Evolutionary conservation across 208 protist genomes (phyloP).

Genomic region (Leishmania mexicana): DNA sequence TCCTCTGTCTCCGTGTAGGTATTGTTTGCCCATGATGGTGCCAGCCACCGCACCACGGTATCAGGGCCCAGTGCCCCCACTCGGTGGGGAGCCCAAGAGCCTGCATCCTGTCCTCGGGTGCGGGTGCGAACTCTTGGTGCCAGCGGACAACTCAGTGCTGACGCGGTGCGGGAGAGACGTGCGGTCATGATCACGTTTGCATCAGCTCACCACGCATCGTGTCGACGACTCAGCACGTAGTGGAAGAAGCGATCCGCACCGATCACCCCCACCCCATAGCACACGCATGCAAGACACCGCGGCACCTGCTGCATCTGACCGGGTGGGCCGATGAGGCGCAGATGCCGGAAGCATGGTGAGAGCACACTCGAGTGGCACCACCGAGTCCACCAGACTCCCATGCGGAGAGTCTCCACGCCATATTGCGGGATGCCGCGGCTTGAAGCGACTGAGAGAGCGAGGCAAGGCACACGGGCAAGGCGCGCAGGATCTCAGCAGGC

Average conservation of each 20-base stretch:
- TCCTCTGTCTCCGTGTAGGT: background rate
- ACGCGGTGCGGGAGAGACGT: background rate
- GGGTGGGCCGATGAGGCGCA: background rate
- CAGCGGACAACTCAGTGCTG: background rate
- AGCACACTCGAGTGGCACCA: background rate
- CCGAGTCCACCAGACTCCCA: background rate
- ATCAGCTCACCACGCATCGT: background rate
- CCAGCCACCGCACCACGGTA: background rate
- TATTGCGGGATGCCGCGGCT: background rate
- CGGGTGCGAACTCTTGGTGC: background rate
- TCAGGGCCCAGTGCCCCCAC: background rate
- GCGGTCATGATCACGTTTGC: background rate
- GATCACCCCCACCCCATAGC: background rate
- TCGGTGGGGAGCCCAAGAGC: background rate
- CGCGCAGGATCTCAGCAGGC: too few species aligned
- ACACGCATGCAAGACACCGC: background rate
- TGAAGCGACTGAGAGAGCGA: too few species aligned
- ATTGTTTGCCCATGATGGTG: background rate
- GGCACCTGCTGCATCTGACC: background rate
- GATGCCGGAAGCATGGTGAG: background rate
- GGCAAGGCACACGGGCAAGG: too few species aligned
- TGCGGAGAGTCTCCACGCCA: background rate
- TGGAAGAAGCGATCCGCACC: too few species aligned
- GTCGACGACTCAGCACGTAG: background rate
- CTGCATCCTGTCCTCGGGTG: background rate